A percentile compares a stretch with the other conserved stretches of the same genome.
Conservation (phyloP, 768 basidiomycete species). For the Trametes villosa region DNA sequence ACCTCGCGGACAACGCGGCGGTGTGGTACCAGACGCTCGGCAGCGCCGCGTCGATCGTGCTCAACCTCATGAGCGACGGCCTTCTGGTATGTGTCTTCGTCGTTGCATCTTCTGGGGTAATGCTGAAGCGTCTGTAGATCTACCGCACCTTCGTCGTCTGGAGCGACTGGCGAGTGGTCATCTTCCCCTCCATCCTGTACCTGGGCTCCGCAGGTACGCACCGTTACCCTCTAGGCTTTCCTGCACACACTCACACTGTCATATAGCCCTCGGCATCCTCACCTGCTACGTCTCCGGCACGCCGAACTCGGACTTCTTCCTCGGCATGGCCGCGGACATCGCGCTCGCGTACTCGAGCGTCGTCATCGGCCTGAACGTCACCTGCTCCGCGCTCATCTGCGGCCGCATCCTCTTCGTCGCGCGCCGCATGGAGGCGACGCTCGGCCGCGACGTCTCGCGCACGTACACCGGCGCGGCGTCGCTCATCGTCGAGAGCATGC, state of each 20-base stretch:
- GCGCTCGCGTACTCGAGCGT: constrained; percentile 45
- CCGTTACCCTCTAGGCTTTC: too few species aligned
- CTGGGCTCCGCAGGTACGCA: constrained; percentile 9
- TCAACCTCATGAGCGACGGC: constrained; percentile 41
- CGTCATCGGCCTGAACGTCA: constrained; percentile 45
- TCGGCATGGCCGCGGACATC: constrained; percentile 41
- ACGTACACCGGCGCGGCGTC: constrained; percentile 11
- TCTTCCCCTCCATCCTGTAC: constrained; percentile 13
- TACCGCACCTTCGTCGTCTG: constrained; percentile 18
- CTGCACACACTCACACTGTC: background rate
- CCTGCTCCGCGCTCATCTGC: constrained; percentile 44
- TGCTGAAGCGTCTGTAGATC: constrained; percentile 4
- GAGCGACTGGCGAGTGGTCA: constrained; percentile 5
- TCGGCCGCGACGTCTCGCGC: background rate
- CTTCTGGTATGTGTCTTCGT: constrained; percentile 36
- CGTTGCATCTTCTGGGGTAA: background rate
- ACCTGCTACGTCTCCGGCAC: constrained; percentile 41
- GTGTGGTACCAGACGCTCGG: constrained; percentile 19
- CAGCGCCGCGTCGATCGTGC: background rate
- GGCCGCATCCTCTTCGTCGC: constrained; percentile 33
- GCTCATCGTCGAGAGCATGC: constrained; percentile 18
- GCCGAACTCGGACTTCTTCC: constrained; percentile 46
- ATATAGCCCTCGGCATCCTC: constrained; percentile 45
- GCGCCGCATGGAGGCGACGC: background rate
- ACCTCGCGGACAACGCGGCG: constrained; percentile 30